These are phyloP conservation scores for Zygoascus hellenicus DNA, from an alignment of 1,139 yeast species.

Conservation along the genomic window DNA sequence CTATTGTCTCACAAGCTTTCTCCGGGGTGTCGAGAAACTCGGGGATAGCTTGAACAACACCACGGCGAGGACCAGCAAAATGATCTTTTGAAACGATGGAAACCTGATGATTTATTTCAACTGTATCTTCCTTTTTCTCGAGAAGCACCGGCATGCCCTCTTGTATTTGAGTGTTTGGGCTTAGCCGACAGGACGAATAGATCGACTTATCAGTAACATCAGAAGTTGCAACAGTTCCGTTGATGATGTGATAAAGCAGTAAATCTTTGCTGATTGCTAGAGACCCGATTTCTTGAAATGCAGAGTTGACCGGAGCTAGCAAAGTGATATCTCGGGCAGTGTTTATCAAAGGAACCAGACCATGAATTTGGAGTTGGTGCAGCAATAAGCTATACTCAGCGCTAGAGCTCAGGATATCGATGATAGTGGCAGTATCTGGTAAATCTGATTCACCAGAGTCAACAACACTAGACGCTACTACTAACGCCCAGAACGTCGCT, in stretches of 20 bases:
- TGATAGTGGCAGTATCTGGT: constrained; percentile 39
- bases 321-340: constrained; percentile 62
- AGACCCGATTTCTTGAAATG: constrained; percentile 43
- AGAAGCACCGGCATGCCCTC: constrained; percentile 10
- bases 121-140: not conserved
- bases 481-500: too few relatives aligned
- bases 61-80: constrained; percentile 60
- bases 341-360: constrained; percentile 64
- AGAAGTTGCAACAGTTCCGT: constrained; percentile 24
- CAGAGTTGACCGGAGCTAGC: constrained; percentile 82
- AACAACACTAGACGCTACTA: too few relatives aligned
- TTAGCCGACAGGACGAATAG: constrained; percentile 3
- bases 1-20: constrained; percentile 40
- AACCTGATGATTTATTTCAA: constrained; percentile 26
- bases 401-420: constrained; percentile 70
- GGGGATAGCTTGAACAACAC: constrained; percentile 71
- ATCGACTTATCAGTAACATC: constrained; percentile 12
- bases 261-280: constrained; percentile 27
- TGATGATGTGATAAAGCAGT: constrained; percentile 34
- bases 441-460: constrained; percentile 1
- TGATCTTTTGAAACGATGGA: constrained; percentile 60
- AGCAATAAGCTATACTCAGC: constrained; percentile 71
- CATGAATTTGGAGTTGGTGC: constrained; percentile 58
- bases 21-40: constrained; percentile 43
- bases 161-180: constrained; percentile 8